A percentile compares a stretch with the other conserved stretches of the same genome.
Conservation (phyloP, 169 alveolate species). For the Plasmodium inui region DNA sequence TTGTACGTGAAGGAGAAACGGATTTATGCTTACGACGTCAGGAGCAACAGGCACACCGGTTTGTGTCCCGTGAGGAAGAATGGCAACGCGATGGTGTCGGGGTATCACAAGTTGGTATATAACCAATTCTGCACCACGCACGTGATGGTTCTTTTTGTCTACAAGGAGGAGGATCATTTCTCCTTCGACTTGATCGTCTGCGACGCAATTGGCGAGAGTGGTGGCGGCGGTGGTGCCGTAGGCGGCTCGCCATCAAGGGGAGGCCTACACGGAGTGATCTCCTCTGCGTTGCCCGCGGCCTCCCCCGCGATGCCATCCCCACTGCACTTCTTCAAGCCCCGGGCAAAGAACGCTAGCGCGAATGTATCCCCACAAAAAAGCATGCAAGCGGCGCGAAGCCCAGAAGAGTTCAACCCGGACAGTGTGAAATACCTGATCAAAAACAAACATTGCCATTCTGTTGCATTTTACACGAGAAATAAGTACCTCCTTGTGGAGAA, state of each 20-base stretch:
- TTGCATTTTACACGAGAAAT: slow-evolving; percentile 54
- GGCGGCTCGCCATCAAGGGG: background rate
- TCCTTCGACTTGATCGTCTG: slow-evolving; percentile 60
- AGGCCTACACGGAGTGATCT: background rate
- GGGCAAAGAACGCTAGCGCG: slow-evolving; percentile 1
- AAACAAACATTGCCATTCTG: slow-evolving; percentile 34
- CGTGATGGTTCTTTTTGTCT: slow-evolving; percentile 42
- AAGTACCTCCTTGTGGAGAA: slow-evolving; percentile 65
- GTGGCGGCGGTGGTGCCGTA: too few relatives aligned
- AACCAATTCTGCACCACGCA: slow-evolving; percentile 51
- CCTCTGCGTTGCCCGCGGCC: background rate
- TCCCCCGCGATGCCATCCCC: background rate
- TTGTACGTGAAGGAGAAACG: slow-evolving; percentile 87
- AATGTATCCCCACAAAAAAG: background rate
- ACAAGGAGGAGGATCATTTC: slow-evolving; percentile 61
- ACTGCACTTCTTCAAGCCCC: slow-evolving; percentile 14
- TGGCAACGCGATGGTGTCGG: slow-evolving; percentile 71
- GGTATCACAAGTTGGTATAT: slow-evolving; percentile 39
- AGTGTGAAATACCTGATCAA: slow-evolving; percentile 34
- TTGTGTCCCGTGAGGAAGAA: slow-evolving; percentile 56
- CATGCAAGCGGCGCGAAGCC: background rate
- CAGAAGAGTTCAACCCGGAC: slow-evolving; percentile 2
- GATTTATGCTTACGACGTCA: slow-evolving; percentile 84
- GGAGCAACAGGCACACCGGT: background rate
- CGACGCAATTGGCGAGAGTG: background rate